phyloP scores from a whole-genome alignment of 768 basidiomycete species.

The Agrocybe praecox region DNA sequence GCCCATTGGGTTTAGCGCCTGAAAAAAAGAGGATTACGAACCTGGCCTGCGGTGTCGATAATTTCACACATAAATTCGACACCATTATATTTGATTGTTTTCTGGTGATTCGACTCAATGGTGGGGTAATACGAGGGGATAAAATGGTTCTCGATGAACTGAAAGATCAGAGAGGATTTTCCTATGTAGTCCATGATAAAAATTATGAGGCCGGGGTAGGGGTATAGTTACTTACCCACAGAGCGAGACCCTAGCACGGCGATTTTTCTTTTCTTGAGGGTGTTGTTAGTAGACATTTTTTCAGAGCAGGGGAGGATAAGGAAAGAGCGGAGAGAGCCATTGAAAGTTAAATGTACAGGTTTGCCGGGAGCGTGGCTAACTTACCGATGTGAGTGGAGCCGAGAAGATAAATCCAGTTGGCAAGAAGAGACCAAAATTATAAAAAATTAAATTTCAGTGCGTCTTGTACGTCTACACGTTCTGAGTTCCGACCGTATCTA shows the following conservation, averaged over 20 bases:
- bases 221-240: slow-evolving; percentile 60
- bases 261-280: slow-evolving; percentile 76
- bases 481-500: background rate
- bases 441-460: background rate
- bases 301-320: background rate
- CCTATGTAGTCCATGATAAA: slow-evolving; percentile 49
- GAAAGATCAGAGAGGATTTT: slow-evolving; percentile 88
- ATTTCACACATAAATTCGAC: slow-evolving; percentile 90
- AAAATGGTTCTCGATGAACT: slow-evolving; percentile 87
- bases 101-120: slow-evolving; percentile 80
- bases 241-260: slow-evolving; percentile 84
- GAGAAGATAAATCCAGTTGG: slow-evolving; percentile 8
- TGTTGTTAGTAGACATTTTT: background rate
- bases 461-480: too few relatives aligned
- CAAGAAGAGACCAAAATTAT: background rate
- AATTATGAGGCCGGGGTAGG: slow-evolving; percentile 18
- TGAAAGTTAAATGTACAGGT: slow-evolving; percentile 1
- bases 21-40: slow-evolving; percentile 32
- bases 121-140: slow-evolving; percentile 91
- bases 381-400: background rate
- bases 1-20: slow-evolving; percentile 5
- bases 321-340: background rate
- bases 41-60: slow-evolving; percentile 95
- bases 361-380: background rate
- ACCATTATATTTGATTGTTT: slow-evolving; percentile 77